Evolutionary conservation across 1,284 basidiomycete genomes (phyloP), one percentile per base, ranked within the genome.

Genomic region (Meripilus lineatus): DNA sequence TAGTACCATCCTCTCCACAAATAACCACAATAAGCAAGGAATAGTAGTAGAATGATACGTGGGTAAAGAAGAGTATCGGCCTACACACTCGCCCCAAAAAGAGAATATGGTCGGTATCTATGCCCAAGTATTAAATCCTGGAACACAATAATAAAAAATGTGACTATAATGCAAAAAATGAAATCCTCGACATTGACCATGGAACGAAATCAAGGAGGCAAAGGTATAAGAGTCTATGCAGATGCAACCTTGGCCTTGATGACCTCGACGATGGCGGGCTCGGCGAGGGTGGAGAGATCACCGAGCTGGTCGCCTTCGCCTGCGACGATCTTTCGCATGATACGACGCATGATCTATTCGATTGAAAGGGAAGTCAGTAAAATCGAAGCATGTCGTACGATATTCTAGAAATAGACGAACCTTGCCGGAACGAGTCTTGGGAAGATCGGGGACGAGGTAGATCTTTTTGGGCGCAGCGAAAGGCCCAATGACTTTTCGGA

Each of bases 351-450:
- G 65, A 93, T 90, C 87, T 86, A 48, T 22, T 33, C 11, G 11
- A 14, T n/a, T 20, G 38, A 23, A 42, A 37, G 13, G 17, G 17
- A 24, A 23, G 23, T 30, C 36, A 42, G 10, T 24, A 34, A 15
- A 20, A 44, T 23, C 17, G 23, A 33, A 25, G 34, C 20, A 10
- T 34, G 13, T 17, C 21, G 17, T 23, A 39, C 39, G 28, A 20
- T 8, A 35, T 10, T 18, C 15, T 21, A 13, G 34, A 15, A 15
- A n/a, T 14, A 18, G 35, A 51, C 71, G 32, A 40, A 89, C 78
- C 83, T 97, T 98, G 34, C 95, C 95, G n/a, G 86, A 90, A 41
- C 94, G 77, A 37, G 95, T 99, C 82, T 98, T 98, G 38, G 95
- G 95, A 47, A 98, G 71, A 66, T 97, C 94, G 30, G 60, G 56